Evolutionary conservation across 495 filamentous ascomycete species (phyloP).

Genomic region (Platismatia glauca): DNA sequence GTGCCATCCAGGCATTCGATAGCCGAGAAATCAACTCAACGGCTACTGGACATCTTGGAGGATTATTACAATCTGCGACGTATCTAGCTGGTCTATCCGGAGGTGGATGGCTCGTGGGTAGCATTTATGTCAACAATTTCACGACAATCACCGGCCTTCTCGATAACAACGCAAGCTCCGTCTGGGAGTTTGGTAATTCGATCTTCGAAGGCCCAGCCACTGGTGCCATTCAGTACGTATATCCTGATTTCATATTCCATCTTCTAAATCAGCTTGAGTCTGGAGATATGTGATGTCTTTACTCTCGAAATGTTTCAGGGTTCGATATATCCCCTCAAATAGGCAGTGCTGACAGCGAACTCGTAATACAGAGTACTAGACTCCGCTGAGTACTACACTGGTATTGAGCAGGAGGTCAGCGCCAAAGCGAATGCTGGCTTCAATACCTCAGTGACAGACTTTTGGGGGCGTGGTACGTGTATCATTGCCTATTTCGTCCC

Average conservation of each 20-base stretch:
- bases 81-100: conserved; percentile 82
- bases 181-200: conserved; percentile 72
- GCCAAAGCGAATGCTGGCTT: conserved; percentile 64
- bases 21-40: conserved; percentile 60
- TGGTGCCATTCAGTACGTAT: conserved; percentile 20
- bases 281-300: too few relatives aligned
- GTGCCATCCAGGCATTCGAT: conserved; percentile 78
- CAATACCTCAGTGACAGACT: conserved; percentile 74
- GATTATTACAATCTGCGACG: conserved; percentile 73
- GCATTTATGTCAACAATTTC: conserved; percentile 86
- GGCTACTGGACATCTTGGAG: conserved; percentile 62
- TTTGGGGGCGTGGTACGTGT: conserved; percentile 46
- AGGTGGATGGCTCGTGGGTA: conserved; percentile 81
- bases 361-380: conserved; percentile 42
- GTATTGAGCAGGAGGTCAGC: conserved; percentile 52
- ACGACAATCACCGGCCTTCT: conserved; percentile 58
- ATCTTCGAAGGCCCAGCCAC: conserved; percentile 61
- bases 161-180: conserved; percentile 40
- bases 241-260: background rate
- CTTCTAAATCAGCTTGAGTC: too few relatives aligned
- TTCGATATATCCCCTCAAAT: too few relatives aligned
- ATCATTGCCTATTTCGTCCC: conserved; percentile 14
- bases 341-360: background rate
- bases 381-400: conserved; percentile 56
- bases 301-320: background rate